Evolutionary conservation across 805 yeast genomes (phyloP), one percentile per base, ranked within the genome.

Genomic region (Maudiozyma serrabonitensis): DNA sequence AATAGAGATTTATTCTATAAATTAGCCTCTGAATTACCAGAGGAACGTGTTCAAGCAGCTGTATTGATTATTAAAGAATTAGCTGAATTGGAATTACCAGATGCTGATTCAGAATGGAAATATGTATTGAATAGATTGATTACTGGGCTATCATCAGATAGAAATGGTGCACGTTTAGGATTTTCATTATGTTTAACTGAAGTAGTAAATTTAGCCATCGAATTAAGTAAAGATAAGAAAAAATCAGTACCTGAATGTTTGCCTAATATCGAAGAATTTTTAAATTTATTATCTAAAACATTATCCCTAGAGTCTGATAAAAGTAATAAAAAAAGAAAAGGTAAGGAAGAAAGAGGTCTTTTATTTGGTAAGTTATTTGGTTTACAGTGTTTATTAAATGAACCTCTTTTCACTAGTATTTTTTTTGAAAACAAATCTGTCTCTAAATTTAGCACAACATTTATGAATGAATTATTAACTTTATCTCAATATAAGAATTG

Each of bases 151-250:
- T 73, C 88, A 4, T 84, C 96, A 6, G 76, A 89, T 15, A 78
- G 93, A 59, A 95, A 85, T 23, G 75, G 88, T 45, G 93, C 96
- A 1, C 73, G 97, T 50, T 68, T 87, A 28, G 98, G 98, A 4
- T 91, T 84, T 60, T 86, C 96, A 2, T 78, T 87, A 75, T 91
- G 96, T 43, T 68, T 91, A 42, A 79, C 90, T 0, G 97, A 91
- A 63, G 68, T 84, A 1, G 46, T 73, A 56, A 63, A 68, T 68
- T 35, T 69, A 62, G 56, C 70, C 34, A 47, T 65, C 19, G 53
- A 61, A 43, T 74, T 40, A 40, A 37, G 37, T 28, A 49, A 45
- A 15, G 42, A 44, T 26, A 18, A 8, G 1, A 16, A 38, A 7
- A 28, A 15, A 28, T 16, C 21, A 11, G 50, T 50, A 6, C 63